Conservation (phyloP, 768 basidiomycete species). For the Mycena capillaripes region DNA sequence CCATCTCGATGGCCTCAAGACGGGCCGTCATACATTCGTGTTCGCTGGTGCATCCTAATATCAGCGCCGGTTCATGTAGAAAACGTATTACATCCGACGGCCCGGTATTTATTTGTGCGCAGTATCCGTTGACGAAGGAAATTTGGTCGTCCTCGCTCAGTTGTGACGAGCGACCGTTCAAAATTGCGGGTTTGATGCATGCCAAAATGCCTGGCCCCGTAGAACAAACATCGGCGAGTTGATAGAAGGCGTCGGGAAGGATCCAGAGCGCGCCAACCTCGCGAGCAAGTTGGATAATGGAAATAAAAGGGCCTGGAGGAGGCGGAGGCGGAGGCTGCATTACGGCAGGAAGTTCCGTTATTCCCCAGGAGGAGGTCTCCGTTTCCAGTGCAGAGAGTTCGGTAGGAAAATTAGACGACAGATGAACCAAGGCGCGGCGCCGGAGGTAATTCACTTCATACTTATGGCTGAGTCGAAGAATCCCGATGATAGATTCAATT, state of each 20-base stretch:
- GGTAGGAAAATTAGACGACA: conserved; percentile 3
- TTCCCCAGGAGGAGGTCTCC: no score
- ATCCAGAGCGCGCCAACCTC: conserved; percentile 17
- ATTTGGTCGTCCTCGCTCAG: neutral
- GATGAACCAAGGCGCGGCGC: conserved; percentile 14
- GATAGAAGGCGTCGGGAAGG: conserved; percentile 25
- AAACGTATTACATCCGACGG: no score
- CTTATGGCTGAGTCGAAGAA: conserved; percentile 28
- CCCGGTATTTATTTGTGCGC: no score
- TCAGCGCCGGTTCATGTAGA: no score
- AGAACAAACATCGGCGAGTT: neutral
- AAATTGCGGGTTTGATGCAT: neutral
- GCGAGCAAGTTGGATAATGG: conserved; percentile 13
- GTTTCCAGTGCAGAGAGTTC: neutral
- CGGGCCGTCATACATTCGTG: no score
- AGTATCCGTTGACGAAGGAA: no score
- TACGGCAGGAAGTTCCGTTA: no score
- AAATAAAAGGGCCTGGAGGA: neutral
- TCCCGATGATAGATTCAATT: neutral
- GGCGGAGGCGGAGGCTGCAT: no score
- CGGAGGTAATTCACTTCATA: conserved; percentile 19
- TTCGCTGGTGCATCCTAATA: no score
- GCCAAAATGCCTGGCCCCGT: neutral
- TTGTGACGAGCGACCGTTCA: neutral
- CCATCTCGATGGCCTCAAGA: no score